Conservation (phyloP, 2,329 filamentous ascomycete species). For the Tolypocladium guangdongense region DNA sequence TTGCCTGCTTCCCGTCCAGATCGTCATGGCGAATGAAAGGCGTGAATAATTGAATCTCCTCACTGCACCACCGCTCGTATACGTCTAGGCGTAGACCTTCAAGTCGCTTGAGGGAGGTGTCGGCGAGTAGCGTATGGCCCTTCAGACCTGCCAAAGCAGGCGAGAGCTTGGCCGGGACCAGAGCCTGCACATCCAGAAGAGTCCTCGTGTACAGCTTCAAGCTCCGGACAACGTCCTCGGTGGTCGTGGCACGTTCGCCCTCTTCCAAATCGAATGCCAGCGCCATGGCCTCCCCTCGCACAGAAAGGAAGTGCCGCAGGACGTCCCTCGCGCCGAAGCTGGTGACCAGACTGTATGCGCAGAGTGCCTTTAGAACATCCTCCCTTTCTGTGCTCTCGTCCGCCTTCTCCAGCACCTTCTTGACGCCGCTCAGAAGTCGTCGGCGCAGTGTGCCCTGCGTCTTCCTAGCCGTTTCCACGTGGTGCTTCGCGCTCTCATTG, state of each 20-base stretch:
- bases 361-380: conserved; percentile 61
- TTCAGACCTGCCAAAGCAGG: conserved; percentile 61
- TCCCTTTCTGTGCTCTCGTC: conserved; percentile 37
- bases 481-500: conserved; percentile 21
- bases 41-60: conserved; percentile 74
- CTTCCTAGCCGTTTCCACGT: conserved; percentile 51
- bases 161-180: conserved; percentile 63
- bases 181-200: conserved; percentile 61
- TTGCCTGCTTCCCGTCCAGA: conserved; percentile 47
- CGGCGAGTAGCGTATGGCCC: conserved; percentile 58
- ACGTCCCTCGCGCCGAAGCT: conserved; percentile 73
- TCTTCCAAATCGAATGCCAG: conserved; percentile 45
- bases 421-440: conserved; percentile 55
- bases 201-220: conserved; percentile 68
- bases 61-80: conserved; percentile 67
- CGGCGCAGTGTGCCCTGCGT: conserved; percentile 51
- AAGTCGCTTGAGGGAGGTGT: conserved; percentile 52
- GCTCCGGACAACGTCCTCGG: conserved; percentile 47
- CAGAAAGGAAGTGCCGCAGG: conserved; percentile 64
- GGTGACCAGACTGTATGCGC: conserved; percentile 71
- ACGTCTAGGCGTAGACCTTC: conserved; percentile 68
- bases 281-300: conserved; percentile 59
- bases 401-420: conserved; percentile 55
- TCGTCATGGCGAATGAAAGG: conserved; percentile 82
- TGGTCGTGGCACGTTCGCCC: conserved; percentile 25